These are phyloP conservation scores for Waltiozyma sp. DNA, from an alignment of 1,139 yeast genomes.

Conservation along the genomic window DNA sequence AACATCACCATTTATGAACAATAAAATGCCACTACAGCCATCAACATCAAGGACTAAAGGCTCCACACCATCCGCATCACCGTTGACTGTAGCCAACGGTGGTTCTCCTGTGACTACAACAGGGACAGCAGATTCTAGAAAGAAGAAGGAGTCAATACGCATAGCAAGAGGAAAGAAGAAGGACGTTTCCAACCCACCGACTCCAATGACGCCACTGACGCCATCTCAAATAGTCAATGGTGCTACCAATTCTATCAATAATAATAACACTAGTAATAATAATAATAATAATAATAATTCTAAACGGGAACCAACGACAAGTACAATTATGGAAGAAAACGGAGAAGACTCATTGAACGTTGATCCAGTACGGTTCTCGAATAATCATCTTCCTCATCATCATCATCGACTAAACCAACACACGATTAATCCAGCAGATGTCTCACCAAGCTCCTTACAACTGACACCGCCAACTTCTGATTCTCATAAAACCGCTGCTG, in stretches of 20 bases:
- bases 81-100: conserved; percentile 8
- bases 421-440: conserved; percentile 10
- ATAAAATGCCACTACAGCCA: conserved; percentile 14
- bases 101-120: conserved; percentile 3
- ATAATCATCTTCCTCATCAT: not conserved
- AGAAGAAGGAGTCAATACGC: conserved; percentile 10
- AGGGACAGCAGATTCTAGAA: conserved; percentile 13
- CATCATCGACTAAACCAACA: conserved; percentile 5
- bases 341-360: conserved; percentile 2
- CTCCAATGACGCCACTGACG: conserved; percentile 21
- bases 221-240: conserved; percentile 12
- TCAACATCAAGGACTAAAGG: conserved; percentile 11
- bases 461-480: conserved; percentile 20
- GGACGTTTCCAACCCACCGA: conserved; percentile 20
- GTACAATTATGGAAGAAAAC: not conserved
- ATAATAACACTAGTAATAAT: conserved; percentile 2
- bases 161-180: conserved; percentile 23
- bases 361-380: no score
- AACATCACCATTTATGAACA: not conserved
- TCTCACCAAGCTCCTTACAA: conserved; percentile 16
- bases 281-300: no score
- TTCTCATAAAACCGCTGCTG: conserved; percentile 2
- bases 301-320: conserved; percentile 1
- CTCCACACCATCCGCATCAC: conserved; percentile 16
- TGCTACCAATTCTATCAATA: no score